These are phyloP conservation scores for Cryphonectria parasitica DNA, from an alignment of 2,329 filamentous ascomycete genomes.

Conservation along the genomic window DNA sequence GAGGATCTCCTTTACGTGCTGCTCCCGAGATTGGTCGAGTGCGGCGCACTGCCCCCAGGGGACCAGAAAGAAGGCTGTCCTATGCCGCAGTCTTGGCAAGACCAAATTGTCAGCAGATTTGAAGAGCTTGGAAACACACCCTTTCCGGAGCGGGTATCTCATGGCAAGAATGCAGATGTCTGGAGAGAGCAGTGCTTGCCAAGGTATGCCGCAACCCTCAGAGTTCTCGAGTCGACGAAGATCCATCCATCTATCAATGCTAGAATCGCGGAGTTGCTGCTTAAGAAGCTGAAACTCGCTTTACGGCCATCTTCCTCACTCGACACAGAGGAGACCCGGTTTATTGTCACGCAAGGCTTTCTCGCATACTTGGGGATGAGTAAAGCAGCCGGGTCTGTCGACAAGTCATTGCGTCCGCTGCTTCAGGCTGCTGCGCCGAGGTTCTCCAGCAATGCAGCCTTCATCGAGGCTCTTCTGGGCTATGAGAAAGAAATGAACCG, in stretches of 20 bases:
- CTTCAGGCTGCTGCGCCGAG: constrained; percentile 68
- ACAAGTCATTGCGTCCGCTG: constrained; percentile 65
- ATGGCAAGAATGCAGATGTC: constrained; percentile 63
- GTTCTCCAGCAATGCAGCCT: constrained; percentile 69
- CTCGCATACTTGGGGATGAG: constrained; percentile 71
- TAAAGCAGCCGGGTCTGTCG: constrained; percentile 59
- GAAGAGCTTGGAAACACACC: constrained; percentile 65
- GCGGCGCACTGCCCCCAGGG: constrained; percentile 56
- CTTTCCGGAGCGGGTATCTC: constrained; percentile 66
- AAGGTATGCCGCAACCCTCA: constrained; percentile 69
- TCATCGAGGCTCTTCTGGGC: constrained; percentile 63
- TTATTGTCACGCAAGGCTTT: constrained; percentile 77
- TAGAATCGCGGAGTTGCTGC: constrained; percentile 66
- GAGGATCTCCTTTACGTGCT: constrained; percentile 72
- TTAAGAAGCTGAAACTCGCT: constrained; percentile 68
- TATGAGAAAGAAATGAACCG: constrained; percentile 51
- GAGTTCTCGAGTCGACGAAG: constrained; percentile 62
- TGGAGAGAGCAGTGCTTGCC: constrained; percentile 68
- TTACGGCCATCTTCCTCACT: constrained; percentile 63
- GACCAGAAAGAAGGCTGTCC: constrained; percentile 57
- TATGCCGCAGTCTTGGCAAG: constrained; percentile 71
- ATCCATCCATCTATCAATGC: constrained; percentile 70
- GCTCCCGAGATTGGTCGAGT: constrained; percentile 66
- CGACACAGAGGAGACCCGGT: constrained; percentile 67
- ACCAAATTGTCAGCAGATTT: constrained; percentile 72